Base-by-base conservation (phyloP, 495 filamentous ascomycete species). In the Niebla homalea region DNA sequence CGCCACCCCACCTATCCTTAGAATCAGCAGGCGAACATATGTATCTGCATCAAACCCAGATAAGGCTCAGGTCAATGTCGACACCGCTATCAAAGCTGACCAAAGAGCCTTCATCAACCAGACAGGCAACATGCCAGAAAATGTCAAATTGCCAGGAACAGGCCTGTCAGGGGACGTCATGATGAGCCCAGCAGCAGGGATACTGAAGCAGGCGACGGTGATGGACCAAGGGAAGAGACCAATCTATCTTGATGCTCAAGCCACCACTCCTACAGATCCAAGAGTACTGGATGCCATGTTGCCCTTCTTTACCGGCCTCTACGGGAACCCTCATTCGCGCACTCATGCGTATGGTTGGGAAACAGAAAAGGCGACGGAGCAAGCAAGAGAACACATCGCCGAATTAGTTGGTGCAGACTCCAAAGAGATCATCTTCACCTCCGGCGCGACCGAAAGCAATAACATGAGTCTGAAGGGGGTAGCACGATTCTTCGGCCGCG, bases 401-500 rank as follows among this genome's bases (percentile, higher is more conserved):
- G 75, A 75, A 19, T 71, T 98, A 37, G 89, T 98, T 51, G 92
- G 93, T 25, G 93, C 92, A 14, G 86, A 98, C 61, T 73, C 92
- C 6, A 98, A 97, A 67, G 92, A 98, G 60, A 97, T 98, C 53
- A 92, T 98, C 61, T 97, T 96, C 68, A 98, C 92, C 6, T 95
- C 88, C 56, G 92, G 92, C 49, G 92, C 92, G 18, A 98, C 92
- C 0, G 92, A 98, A 72, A 94, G 88, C 62, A 98, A 98, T 70
- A 98, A 98, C 60, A 98, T 98, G 92, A 93, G 85, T 62, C 84
- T 97, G 72, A 98, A 98, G 68, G 92, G 92, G 48, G 92, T 98
- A 21, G 90, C 92, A 10, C 72, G 89, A 22, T 98, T 98, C 68
- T 96, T 96, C 65, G 85, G 85, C 48, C 74, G 85, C 45, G 83